Percentiles rank a stretch among this genome's conserved stretches.
Conservation (phyloP, 805 yeast genomes). For the Lipomyces orientalis region DNA sequence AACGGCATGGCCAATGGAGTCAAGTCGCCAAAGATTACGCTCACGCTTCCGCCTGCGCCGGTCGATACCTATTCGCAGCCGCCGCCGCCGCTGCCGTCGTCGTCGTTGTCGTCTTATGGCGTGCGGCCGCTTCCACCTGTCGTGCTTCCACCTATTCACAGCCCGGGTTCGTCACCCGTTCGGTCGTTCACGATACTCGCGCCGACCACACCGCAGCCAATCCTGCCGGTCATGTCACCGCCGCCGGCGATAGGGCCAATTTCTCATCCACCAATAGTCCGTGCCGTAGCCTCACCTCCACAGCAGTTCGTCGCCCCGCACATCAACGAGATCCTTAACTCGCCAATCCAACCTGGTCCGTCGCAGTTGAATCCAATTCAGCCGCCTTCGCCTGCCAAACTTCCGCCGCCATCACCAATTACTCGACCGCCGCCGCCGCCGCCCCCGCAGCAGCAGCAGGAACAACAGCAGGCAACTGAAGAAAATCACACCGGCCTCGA, state of each 20-base stretch:
- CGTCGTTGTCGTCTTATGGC: not conserved
- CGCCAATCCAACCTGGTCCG: not conserved
- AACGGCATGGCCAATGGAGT: not conserved
- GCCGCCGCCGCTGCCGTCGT: not conserved
- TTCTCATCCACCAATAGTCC: not conserved
- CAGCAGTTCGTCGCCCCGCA: not conserved
- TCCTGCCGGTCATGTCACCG: not conserved
- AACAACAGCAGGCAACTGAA: not conserved
- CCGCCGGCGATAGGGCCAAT: not conserved
- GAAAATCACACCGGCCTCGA: slow-evolving; percentile 22
- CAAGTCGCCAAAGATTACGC: not conserved
- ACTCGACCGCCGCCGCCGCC: not conserved
- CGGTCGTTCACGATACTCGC: not conserved
- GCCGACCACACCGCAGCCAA: not conserved
- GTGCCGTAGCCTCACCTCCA: not conserved
- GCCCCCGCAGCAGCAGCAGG: slow-evolving; percentile 1
- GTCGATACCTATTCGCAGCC: not conserved
- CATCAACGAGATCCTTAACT: not conserved
- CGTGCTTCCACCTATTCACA: not conserved
- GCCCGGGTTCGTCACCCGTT: not conserved
- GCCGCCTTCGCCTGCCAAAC: not conserved
- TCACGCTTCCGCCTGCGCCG: not conserved
- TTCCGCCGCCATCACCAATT: not conserved
- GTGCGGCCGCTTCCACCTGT: not conserved
- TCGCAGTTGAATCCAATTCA: not conserved